Conservation (phyloP, 176 grass and related monocot species). For the Lolium perenne region DNA sequence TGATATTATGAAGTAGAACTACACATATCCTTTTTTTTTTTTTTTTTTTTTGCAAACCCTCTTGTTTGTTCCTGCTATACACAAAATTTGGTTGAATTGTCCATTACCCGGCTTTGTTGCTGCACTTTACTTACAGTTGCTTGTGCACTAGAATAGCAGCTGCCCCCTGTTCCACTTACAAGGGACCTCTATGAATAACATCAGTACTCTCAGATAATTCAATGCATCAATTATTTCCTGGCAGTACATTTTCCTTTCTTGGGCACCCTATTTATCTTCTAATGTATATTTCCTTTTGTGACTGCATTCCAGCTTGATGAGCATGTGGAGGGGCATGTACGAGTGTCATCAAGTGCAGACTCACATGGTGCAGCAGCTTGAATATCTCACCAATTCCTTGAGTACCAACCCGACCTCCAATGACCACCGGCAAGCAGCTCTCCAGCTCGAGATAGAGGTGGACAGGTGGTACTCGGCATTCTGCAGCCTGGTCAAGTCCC, state of each 20-base stretch:
- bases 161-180: background rate
- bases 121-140: background rate
- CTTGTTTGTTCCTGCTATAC: background rate
- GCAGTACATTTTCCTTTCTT: conserved; percentile 13
- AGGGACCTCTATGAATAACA: background rate
- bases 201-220: conserved; percentile 13
- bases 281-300: conserved; percentile 27
- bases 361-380: conserved; percentile 95
- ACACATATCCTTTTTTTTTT: background rate
- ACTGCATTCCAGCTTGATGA: conserved; percentile 76
- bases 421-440: conserved; percentile 73
- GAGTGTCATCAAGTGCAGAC: conserved; percentile 99
- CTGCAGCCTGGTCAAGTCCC: conserved; percentile 83
- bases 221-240: conserved; percentile 27
- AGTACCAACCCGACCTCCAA: conserved; percentile 79
- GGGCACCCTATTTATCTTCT: conserved; percentile 5
- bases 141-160: background rate
- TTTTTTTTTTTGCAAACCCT: background rate
- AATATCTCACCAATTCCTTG: conserved; percentile 74
- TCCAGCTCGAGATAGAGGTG: conserved; percentile 90
- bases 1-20: background rate
- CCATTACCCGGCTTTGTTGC: background rate
- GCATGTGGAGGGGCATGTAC: conserved; percentile 99
- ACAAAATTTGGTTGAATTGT: background rate
- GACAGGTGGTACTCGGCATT: conserved; percentile 94